Conservation (phyloP, 768 basidiomycete genomes). For the Daedaleopsis sinensis region DNA sequence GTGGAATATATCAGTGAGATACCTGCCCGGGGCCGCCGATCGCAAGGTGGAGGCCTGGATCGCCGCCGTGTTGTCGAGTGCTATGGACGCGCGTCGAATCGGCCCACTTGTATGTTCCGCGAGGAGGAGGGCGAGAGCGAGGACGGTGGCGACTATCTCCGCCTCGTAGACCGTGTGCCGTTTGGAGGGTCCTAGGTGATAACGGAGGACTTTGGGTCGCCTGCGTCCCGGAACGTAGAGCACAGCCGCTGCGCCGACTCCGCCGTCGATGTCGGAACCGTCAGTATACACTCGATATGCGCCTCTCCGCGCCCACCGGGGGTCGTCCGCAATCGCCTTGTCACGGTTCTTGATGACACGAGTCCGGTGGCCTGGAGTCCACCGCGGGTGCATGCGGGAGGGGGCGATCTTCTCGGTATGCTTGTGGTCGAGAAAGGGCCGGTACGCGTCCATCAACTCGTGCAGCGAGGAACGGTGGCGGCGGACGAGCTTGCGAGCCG, state of each 20-base stretch:
- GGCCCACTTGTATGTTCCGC: neutral
- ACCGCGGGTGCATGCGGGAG: conserved; percentile 11
- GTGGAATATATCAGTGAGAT: conserved; percentile 14
- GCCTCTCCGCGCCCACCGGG: neutral
- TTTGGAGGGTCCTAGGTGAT: conserved; percentile 23
- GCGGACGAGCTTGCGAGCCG: conserved; percentile 9
- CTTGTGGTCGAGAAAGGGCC: conserved; percentile 10
- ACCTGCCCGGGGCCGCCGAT: neutral
- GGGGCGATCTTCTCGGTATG: conserved; percentile 24
- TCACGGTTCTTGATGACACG: conserved; percentile 1
- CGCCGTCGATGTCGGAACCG: conserved; percentile 31
- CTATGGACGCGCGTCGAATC: neutral
- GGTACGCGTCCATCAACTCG: conserved; percentile 20
- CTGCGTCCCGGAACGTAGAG: conserved; percentile 12
- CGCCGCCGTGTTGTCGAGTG: conserved; percentile 13
- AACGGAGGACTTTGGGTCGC: conserved; percentile 6
- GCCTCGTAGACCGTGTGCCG: conserved; percentile 36
- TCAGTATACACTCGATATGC: conserved; percentile 30
- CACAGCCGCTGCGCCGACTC: conserved; percentile 35
- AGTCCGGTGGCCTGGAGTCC: neutral
- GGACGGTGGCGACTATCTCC: conserved; percentile 32
- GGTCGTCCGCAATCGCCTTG: conserved; percentile 11
- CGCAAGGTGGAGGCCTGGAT: conserved; percentile 1
- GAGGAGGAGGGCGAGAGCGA: conserved; percentile 30
- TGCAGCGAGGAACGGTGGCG: conserved; percentile 27